These are phyloP conservation scores for Odonthalia washingtoniensis DNA, from an alignment of 31 red algal species.

Conservation along the genomic window DNA sequence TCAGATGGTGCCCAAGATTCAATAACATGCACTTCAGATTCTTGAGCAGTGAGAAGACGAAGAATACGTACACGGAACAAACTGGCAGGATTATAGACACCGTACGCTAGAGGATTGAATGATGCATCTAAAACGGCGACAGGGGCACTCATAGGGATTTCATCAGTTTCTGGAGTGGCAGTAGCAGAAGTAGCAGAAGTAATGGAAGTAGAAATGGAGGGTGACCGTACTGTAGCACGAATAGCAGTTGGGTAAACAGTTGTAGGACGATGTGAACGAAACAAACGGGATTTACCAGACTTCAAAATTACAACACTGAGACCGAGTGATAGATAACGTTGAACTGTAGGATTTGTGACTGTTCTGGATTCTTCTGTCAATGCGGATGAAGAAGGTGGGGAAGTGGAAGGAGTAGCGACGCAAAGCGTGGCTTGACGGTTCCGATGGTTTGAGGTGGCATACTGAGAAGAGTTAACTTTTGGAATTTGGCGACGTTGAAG, in stretches of 20 bases:
- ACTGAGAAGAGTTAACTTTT: not conserved
- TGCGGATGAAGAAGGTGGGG: not conserved
- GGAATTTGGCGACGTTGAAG: not conserved
- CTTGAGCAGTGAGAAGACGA: not conserved
- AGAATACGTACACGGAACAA: slow-evolving; percentile 83
- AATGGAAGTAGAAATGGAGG: not conserved
- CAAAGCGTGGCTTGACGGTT: too few relatives aligned
- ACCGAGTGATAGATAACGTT: not conserved
- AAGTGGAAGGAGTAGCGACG: not conserved
- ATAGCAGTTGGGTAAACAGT: slow-evolving; percentile 60
- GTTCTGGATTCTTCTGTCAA: not conserved
- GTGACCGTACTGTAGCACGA: not conserved
- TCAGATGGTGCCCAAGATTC: not conserved
- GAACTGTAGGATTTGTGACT: not conserved
- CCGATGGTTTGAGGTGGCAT: not conserved
- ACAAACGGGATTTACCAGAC: slow-evolving; percentile 59
- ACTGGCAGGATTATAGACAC: slow-evolving; percentile 69
- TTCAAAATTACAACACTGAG: slow-evolving; percentile 57
- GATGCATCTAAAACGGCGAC: slow-evolving; percentile 51
- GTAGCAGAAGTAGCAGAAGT: too few relatives aligned
- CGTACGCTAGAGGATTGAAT: slow-evolving; percentile 44
- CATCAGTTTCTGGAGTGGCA: not conserved
- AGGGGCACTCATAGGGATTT: not conserved
- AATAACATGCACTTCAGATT: not conserved
- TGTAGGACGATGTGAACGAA: slow-evolving; percentile 37